These are phyloP conservation scores for Phialophora tarda DNA, from an alignment of 2,329 filamentous ascomycete species.

Conservation along the genomic window DNA sequence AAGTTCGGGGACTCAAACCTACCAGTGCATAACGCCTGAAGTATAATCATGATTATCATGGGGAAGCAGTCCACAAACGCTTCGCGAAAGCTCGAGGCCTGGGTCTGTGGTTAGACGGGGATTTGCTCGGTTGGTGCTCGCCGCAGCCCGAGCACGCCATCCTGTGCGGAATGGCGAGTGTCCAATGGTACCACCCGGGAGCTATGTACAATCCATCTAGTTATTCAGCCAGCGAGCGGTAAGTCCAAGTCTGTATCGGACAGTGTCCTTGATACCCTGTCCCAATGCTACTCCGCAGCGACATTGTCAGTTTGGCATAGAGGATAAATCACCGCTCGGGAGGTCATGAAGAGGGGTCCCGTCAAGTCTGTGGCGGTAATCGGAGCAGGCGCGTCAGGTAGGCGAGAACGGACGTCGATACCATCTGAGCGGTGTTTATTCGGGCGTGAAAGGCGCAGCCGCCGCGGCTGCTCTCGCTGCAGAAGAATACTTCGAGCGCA, in stretches of 20 bases:
- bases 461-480: slow-evolving; percentile 45
- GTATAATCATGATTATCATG: neutral
- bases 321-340: neutral
- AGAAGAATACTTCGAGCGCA: slow-evolving; percentile 44
- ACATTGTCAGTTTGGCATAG: neutral
- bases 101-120: neutral
- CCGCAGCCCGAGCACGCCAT: slow-evolving; percentile 11
- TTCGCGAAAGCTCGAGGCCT: neutral
- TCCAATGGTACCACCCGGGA: neutral
- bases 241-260: neutral
- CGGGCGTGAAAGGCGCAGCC: slow-evolving; percentile 42
- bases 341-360: neutral
- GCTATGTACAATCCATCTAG: neutral
- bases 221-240: neutral
- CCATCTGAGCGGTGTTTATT: neutral
- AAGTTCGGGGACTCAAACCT: neutral
- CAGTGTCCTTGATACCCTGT: neutral
- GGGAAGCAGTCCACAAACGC: neutral
- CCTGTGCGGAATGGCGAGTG: slow-evolving; percentile 8
- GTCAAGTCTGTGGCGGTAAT: slow-evolving; percentile 22
- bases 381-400: slow-evolving; percentile 21
- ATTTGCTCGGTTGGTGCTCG: neutral
- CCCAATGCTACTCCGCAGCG: neutral
- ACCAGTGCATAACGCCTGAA: neutral
- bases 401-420: neutral